Base-by-base conservation (phyloP, 2,329 filamentous ascomycete species). In the Cladophialophora bantiana region DNA sequence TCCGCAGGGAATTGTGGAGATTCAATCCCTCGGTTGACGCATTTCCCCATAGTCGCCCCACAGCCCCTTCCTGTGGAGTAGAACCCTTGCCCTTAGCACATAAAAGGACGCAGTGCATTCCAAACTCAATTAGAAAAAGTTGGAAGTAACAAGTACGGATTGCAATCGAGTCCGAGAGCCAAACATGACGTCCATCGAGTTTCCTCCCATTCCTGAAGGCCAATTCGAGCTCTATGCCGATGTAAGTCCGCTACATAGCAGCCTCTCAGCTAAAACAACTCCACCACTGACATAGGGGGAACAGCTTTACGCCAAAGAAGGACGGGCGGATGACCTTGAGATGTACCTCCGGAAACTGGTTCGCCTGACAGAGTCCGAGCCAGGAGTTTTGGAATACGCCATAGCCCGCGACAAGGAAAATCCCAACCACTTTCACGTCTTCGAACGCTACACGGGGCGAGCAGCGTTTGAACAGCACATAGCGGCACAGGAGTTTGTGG, bases 341-440 rank as follows among this genome's bases (percentile, higher is more conserved):
- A 6, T 10, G 2, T 59, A 59, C 20, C 56, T 59, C 26, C 56
- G 56, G 10, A 13, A 3, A 7, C 56, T 59, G 35, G 20, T 42
- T 3, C 56, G 56, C 18, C 26, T 59, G 34, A 59, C 56, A 15
- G 7, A 59, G 56, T 59, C 56, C 12, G 56, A 59, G 13, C 35
- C 35, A 2, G 56, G 56, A 5, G 36, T 38, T n/a, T 26, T 59
- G 15, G 56, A 59, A 26, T 59, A 59, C 38, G 56, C 38, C 56
- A 59, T 59, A 6, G n/a, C 56, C 13, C 56, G 56, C 34, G 56
- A 59, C 36, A 34, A 59, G 9, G 35, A 40, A n/a, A 38, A 59
- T 26, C 56, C 35, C 34, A 45, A 59, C 38, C 56, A 59, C 56
- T 59, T 59, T 13, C 56, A 59, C 35, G 56, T 59, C 35, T 59